Conservation (phyloP, 805 yeast genomes). For the Barnettozyma sucrosica region DNA sequence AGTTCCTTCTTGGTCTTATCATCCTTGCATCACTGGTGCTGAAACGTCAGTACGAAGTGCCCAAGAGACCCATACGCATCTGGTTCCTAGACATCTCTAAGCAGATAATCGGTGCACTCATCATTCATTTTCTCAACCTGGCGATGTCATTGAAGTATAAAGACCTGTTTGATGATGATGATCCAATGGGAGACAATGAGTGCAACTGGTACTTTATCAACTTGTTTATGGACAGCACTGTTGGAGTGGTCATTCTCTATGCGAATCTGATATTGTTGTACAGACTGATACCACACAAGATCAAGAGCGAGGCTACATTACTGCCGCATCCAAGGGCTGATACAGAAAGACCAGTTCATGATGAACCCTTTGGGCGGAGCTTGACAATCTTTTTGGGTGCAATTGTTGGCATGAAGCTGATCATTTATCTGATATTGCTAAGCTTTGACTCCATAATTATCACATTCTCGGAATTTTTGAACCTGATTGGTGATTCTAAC, state of each 20-base stretch:
- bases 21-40: slow-evolving; percentile 68
- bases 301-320: slow-evolving; percentile 44
- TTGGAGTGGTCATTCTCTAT: slow-evolving; percentile 85
- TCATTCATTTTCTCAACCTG: slow-evolving; percentile 76
- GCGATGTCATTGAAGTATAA: slow-evolving; percentile 50
- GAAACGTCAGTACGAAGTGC: slow-evolving; percentile 75
- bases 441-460: slow-evolving; percentile 40
- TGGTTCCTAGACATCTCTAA: slow-evolving; percentile 90
- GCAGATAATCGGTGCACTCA: slow-evolving; percentile 82
- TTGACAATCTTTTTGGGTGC: slow-evolving; percentile 62
- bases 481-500: slow-evolving; percentile 50
- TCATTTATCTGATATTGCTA: slow-evolving; percentile 51
- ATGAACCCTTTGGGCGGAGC: slow-evolving; percentile 48
- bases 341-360: not conserved
- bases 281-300: slow-evolving; percentile 41
- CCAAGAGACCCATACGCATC: slow-evolving; percentile 80
- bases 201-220: slow-evolving; percentile 95
- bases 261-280: slow-evolving; percentile 47
- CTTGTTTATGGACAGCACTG: slow-evolving; percentile 83
- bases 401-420: slow-evolving; percentile 54
- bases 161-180: slow-evolving; percentile 31
- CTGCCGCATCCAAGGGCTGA: not conserved
- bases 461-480: slow-evolving; percentile 52
- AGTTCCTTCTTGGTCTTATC: slow-evolving; percentile 66
- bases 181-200: slow-evolving; percentile 45